Base-by-base conservation (phyloP, 257 asterid genomes). In the Euphrasia confusa region DNA sequence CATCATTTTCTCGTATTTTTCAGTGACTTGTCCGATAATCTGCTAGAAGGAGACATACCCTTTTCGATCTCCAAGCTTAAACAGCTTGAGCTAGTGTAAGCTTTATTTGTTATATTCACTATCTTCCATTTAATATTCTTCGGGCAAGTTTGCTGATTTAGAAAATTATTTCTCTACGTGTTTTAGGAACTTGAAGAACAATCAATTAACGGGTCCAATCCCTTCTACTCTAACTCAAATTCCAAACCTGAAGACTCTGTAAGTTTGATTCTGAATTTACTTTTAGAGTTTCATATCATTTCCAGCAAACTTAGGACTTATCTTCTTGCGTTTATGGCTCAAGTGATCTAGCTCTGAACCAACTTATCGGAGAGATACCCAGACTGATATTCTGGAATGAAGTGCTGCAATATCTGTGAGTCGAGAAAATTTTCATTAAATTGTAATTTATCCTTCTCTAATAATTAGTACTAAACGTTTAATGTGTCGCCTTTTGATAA, bases 321-420 rank as follows among this genome's bases (percentile, higher is more conserved):
- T 64, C 12, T 26, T 27, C 1, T 61, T 18, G 52, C 17, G 55
- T 60, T 58, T 58, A 27, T 69, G 57, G 59, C 9, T 66, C 12
- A 50, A 92, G 99, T 24, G 99, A 89, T 80, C 91, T 92, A 67
- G 96, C 99, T 54, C 77, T 76, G 52, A 92, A 92, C 81, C 95
- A 83, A 81, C 90, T 92, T 68, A 71, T 71, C 1, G 99, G 99
- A 17, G 97, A 93, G 80, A 89, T 93, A 57, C 97, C 99, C 0
- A 83, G 95, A 72, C 73, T 89, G 75, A 78, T 93, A 72, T 93
- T 83, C 78, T 93, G 99, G 97, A 93, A 87, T 65, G 97, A 93
- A 78, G 97, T 93, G 3, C 72, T 89, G 61, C 99, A 93, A 60
- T 93, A 84, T 80, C 92, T 93, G 99, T 93, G 70, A 79, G 94